Conservation (phyloP, 2,329 filamentous ascomycete species). For the Juglanconis sp. region DNA sequence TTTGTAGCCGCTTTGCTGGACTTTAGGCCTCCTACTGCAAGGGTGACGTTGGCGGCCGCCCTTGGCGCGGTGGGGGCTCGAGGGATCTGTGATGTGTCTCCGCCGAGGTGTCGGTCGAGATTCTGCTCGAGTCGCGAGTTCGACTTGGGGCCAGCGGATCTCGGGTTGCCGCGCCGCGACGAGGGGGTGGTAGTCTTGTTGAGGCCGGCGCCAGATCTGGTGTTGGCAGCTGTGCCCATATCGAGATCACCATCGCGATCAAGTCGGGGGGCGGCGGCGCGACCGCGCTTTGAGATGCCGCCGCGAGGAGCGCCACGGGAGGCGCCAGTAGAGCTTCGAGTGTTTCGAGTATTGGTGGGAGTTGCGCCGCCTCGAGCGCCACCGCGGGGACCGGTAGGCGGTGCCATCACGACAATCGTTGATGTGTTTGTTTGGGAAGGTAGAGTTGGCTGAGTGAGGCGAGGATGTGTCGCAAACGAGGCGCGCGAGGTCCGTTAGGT, state of each 20-base stretch:
- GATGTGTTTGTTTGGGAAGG: background rate
- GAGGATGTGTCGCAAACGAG: background rate
- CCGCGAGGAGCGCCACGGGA: constrained; percentile 31
- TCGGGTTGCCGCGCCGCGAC: constrained; percentile 9
- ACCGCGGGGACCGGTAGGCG: constrained; percentile 19
- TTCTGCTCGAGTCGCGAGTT: constrained; percentile 23
- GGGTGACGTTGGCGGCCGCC: constrained; percentile 28
- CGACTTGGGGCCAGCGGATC: constrained; percentile 18
- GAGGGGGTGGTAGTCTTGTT: constrained; percentile 24
- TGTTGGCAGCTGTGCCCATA: constrained; percentile 40
- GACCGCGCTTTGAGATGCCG: constrained; percentile 49
- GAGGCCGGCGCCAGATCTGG: constrained; percentile 28
- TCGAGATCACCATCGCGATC: constrained; percentile 60
- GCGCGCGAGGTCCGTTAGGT: background rate
- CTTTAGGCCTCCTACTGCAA: constrained; percentile 61
- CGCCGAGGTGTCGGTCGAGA: constrained; percentile 27
- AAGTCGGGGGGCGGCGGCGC: constrained; percentile 31
- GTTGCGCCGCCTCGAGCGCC: constrained; percentile 15
- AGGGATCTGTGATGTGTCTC: constrained; percentile 25
- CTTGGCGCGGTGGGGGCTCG: constrained; percentile 23
- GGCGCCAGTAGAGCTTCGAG: constrained; percentile 11
- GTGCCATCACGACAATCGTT: constrained; percentile 25
- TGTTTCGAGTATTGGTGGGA: constrained; percentile 16
- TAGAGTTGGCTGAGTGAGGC: background rate
- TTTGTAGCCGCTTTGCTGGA: constrained; percentile 67